Evolutionary conservation across 2,329 filamentous ascomycete genomes (phyloP).

Genomic region (Claviceps citrina): DNA sequence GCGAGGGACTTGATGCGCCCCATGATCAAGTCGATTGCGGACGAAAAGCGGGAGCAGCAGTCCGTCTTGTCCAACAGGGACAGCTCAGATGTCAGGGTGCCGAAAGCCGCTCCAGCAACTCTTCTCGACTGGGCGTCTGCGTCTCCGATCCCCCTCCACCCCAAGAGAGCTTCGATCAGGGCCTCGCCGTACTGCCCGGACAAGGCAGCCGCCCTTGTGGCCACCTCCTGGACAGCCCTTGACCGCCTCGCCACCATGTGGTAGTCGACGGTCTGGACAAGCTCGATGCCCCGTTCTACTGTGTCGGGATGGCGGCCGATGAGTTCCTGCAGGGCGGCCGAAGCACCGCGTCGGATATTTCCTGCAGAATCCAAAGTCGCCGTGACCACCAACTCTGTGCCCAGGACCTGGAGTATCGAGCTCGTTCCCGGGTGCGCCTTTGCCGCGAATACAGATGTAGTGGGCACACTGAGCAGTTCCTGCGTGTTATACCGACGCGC

Average conservation of each 20-base stretch:
- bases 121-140: slow-evolving; percentile 59
- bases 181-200: slow-evolving; percentile 54
- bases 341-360: slow-evolving; percentile 84
- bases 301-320: slow-evolving; percentile 84
- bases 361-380: slow-evolving; percentile 80
- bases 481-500: slow-evolving; percentile 71
- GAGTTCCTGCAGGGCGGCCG: slow-evolving; percentile 84
- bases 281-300: slow-evolving; percentile 61
- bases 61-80: slow-evolving; percentile 12
- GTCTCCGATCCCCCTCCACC: slow-evolving; percentile 81
- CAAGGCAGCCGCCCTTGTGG: slow-evolving; percentile 51
- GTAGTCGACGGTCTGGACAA: slow-evolving; percentile 87
- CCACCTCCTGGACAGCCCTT: slow-evolving; percentile 65
- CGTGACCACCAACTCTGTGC: slow-evolving; percentile 63
- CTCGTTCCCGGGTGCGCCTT: slow-evolving; percentile 19
- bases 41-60: slow-evolving; percentile 15
- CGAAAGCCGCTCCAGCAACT: slow-evolving; percentile 55
- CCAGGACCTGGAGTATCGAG: slow-evolving; percentile 60
- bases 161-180: slow-evolving; percentile 54
- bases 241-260: slow-evolving; percentile 80
- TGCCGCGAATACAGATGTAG: slow-evolving; percentile 27
- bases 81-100: slow-evolving; percentile 34
- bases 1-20: slow-evolving; percentile 29
- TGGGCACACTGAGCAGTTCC: slow-evolving; percentile 54
- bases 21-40: slow-evolving; percentile 27